Evolutionary conservation across 163 green algal genomes (phyloP).

Genomic region (Scenedesmus sp.): DNA sequence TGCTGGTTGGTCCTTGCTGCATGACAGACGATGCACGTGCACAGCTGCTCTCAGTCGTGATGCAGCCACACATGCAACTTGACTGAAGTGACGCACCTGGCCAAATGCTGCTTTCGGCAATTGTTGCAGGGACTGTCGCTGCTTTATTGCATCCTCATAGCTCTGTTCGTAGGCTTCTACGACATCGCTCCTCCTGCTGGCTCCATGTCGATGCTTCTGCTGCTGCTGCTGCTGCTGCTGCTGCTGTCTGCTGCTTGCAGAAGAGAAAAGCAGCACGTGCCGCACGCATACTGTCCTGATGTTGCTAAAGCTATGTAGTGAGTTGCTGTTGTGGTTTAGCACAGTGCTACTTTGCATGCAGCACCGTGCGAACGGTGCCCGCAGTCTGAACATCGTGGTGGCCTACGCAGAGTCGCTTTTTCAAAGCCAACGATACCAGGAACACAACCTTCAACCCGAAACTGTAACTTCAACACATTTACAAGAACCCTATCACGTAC

Average conservation of each 20-base stretch:
- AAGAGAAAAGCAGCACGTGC: neutral
- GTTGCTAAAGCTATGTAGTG: neutral
- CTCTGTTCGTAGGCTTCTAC: neutral
- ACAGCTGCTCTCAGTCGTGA: neutral
- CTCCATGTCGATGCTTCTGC: neutral
- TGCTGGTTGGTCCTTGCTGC: neutral
- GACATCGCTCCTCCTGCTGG: neutral
- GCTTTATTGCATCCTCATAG: neutral
- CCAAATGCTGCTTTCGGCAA: slow-evolving; percentile 22
- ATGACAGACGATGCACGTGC: neutral
- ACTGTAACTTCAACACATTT: no score
- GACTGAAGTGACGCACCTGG: neutral
- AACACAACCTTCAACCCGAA: no score
- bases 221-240: slow-evolving; percentile 1
- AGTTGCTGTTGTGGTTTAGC: neutral
- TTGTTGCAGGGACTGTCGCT: neutral
- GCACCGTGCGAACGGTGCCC: neutral
- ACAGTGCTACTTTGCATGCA: neutral
- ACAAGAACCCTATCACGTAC: neutral
- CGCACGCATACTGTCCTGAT: neutral
- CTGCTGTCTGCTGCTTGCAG: neutral
- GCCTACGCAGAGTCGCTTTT: neutral
- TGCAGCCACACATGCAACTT: neutral
- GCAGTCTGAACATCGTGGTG: slow-evolving; percentile 11
- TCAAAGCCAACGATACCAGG: no score